A percentile compares a stretch with the other conserved stretches of the same genome.
These are phyloP conservation scores for Fusarium sp. DNA, from an alignment of 2,329 filamentous ascomycete genomes.

Conservation along the genomic window DNA sequence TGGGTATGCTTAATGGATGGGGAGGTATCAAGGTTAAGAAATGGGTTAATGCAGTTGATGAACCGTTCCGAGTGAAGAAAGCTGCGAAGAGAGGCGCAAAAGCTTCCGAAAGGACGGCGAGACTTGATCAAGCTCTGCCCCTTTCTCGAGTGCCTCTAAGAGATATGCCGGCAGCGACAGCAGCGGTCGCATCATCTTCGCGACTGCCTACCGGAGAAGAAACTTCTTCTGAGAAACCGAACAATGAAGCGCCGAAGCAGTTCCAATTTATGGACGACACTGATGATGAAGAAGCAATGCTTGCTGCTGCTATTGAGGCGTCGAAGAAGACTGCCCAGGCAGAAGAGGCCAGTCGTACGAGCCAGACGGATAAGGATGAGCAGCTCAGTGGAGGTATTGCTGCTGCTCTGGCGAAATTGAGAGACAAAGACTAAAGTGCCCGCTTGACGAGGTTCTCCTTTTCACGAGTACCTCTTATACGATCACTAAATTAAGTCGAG, in stretches of 20 bases:
- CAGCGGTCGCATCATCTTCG: slow-evolving; percentile 19
- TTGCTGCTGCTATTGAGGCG: slow-evolving; percentile 60
- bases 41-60: slow-evolving; percentile 84
- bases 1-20: slow-evolving; percentile 89
- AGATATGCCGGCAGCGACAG: slow-evolving; percentile 50
- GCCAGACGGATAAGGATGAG: slow-evolving; percentile 45
- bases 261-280: slow-evolving; percentile 55
- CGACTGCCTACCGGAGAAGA: slow-evolving; percentile 37
- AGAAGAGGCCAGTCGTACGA: slow-evolving; percentile 41
- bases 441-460: neutral
- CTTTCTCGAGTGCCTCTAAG: slow-evolving; percentile 55
- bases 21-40: slow-evolving; percentile 92
- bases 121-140: slow-evolving; percentile 54
- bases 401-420: slow-evolving; percentile 68
- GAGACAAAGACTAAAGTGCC: slow-evolving; percentile 52
- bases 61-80: slow-evolving; percentile 83
- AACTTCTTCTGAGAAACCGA: slow-evolving; percentile 16
- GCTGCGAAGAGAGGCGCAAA: slow-evolving; percentile 63
- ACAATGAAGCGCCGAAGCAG: slow-evolving; percentile 41
- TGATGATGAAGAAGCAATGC: slow-evolving; percentile 62
- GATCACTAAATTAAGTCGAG: neutral
- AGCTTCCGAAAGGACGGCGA: slow-evolving; percentile 43
- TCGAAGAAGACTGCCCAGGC: slow-evolving; percentile 54
- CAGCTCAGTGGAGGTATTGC: slow-evolving; percentile 68
- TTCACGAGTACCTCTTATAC: neutral